Conservation (phyloP, 2,329 filamentous ascomycete species). For the Talaromyces sp. region DNA sequence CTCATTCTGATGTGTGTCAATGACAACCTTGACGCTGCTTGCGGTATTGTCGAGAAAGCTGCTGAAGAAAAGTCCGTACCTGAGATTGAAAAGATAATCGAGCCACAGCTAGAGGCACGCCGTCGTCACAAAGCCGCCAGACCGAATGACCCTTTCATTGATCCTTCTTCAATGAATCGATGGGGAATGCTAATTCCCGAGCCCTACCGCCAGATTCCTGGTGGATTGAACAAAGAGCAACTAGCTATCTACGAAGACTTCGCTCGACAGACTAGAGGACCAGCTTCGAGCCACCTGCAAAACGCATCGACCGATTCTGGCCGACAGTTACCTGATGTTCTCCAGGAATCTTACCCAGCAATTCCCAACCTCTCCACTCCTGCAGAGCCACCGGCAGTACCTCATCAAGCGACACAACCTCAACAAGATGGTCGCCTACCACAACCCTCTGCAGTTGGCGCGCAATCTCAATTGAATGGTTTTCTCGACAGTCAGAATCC, state of each 20-base stretch:
- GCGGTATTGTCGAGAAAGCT: conserved; percentile 89
- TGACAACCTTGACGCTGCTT: conserved; percentile 91
- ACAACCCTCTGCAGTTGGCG: conserved; percentile 35
- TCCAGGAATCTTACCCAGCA: conserved; percentile 58
- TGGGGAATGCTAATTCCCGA: conserved; percentile 94
- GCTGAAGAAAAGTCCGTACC: conserved; percentile 89
- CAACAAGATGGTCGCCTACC: conserved; percentile 45
- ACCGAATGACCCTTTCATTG: conserved; percentile 80
- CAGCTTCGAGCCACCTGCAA: conserved; percentile 52
- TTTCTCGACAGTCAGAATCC: conserved; percentile 55
- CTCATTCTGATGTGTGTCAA: conserved; percentile 99
- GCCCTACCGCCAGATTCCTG: conserved; percentile 81
- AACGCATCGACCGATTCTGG: conserved; percentile 57
- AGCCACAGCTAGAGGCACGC: conserved; percentile 72
- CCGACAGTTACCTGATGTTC: conserved; percentile 60
- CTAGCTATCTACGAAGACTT: conserved; percentile 97
- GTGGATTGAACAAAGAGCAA: conserved; percentile 84
- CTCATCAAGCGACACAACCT: conserved; percentile 54
- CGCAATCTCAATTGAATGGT: conserved; percentile 57
- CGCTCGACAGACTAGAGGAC: conserved; percentile 74
- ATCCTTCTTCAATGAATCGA: conserved; percentile 68
- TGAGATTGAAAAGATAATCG: conserved; percentile 92
- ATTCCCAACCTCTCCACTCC: conserved; percentile 62
- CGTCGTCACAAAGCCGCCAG: conserved; percentile 70
- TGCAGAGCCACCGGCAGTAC: conserved; percentile 59